These are phyloP conservation scores for Rheum nobile DNA, from an alignment of 148 eudicot genomes.

Conservation along the genomic window DNA sequence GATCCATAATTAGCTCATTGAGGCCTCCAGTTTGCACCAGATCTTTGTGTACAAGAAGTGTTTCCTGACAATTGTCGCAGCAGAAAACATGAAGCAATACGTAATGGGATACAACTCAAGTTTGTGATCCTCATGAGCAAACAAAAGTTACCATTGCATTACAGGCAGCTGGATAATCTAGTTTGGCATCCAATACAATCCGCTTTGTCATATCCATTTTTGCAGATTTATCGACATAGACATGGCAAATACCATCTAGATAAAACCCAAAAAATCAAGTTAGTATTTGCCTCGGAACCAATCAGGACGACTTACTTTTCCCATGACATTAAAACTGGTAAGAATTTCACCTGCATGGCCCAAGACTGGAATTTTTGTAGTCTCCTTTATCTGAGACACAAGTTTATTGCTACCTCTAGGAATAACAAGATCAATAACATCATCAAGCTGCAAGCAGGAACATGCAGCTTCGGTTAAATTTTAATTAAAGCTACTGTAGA, in stretches of 20 bases:
- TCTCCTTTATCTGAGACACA: slow-evolving; percentile 84
- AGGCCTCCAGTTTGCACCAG: slow-evolving; percentile 41
- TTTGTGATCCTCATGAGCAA: background rate
- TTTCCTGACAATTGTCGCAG: slow-evolving; percentile 42
- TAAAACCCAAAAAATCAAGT: background rate
- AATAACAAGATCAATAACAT: slow-evolving; percentile 95
- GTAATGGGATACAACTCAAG: background rate
- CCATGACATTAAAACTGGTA: background rate
- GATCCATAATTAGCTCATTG: slow-evolving; percentile 46
- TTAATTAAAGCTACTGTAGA: background rate
- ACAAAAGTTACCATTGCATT: slow-evolving; percentile 75
- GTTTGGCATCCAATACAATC: slow-evolving; percentile 74
- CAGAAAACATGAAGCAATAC: background rate
- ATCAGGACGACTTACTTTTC: background rate
- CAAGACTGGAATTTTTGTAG: slow-evolving; percentile 93
- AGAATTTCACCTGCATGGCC: slow-evolving; percentile 75
- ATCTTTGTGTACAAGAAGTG: slow-evolving; percentile 87
- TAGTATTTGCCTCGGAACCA: background rate
- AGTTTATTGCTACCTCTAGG: slow-evolving; percentile 99
- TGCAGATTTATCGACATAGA: slow-evolving; percentile 91
- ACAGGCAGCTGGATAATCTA: slow-evolving; percentile 96
- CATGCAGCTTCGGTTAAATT: background rate
- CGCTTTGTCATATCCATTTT: slow-evolving; percentile 67
- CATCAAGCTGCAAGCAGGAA: slow-evolving; percentile 61
- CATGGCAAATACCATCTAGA: slow-evolving; percentile 94